Evolutionary conservation across 495 filamentous ascomycete genomes (phyloP).

Genomic region (Amniculicola lignicola): DNA sequence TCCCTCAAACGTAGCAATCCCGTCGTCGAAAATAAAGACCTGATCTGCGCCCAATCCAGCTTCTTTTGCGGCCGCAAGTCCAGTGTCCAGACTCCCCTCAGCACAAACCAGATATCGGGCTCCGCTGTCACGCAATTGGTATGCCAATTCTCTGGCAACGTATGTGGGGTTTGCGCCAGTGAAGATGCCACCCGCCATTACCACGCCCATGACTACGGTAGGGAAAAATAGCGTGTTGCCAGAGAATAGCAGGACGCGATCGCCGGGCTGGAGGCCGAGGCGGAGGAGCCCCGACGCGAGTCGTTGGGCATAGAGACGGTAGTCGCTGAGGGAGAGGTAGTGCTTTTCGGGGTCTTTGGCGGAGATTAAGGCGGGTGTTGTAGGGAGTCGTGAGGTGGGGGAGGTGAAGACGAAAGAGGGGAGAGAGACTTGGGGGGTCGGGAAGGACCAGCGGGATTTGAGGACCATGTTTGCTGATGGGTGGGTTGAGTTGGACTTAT

Average conservation of each 20-base stretch:
- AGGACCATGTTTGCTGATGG: too few species aligned
- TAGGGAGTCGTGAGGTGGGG: constrained; percentile 47
- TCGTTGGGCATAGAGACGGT: constrained; percentile 67
- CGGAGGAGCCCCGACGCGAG: constrained; percentile 66
- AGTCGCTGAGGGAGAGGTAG: constrained; percentile 54
- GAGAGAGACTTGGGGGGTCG: constrained; percentile 50
- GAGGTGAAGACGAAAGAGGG: constrained; percentile 52
- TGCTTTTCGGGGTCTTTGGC: constrained; percentile 54
- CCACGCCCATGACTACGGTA: constrained; percentile 64
- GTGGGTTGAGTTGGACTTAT: too few species aligned
- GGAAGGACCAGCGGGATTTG: constrained; percentile 51
- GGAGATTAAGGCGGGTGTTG: constrained; percentile 52
- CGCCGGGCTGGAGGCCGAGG: constrained; percentile 63
- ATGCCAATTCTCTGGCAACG: constrained; percentile 65
- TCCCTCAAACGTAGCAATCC: constrained; percentile 37
- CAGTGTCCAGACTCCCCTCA: constrained; percentile 36
- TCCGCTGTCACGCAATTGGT: constrained; percentile 69
- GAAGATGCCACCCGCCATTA: constrained; percentile 78
- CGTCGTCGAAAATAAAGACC: constrained; percentile 42
- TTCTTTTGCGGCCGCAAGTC: constrained; percentile 35
- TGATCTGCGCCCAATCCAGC: constrained; percentile 28
- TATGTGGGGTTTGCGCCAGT: constrained; percentile 76
- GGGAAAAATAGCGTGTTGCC: constrained; percentile 64
- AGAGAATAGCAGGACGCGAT: constrained; percentile 60
- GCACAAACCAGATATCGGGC: constrained; percentile 56